Percentiles rank a stretch among this genome's conserved stretches.
Evolutionary conservation across 768 basidiomycete species (phyloP).

Genomic region (Pleurotus tuoliensis): DNA sequence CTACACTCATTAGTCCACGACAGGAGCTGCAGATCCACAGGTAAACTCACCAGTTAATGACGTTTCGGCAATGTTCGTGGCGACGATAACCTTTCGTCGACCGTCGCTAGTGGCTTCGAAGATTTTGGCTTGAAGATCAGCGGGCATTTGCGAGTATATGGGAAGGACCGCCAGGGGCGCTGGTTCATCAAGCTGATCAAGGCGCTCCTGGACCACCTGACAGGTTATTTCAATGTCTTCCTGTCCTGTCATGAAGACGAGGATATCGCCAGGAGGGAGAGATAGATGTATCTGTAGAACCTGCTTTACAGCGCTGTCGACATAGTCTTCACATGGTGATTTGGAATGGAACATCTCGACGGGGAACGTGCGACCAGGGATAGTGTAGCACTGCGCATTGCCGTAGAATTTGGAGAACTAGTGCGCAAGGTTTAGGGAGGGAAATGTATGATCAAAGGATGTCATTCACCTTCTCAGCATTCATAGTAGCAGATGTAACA

Average conservation of each 20-base stretch:
- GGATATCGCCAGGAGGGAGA: constrained; percentile 86
- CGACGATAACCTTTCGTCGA: constrained; percentile 93
- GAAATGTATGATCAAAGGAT: neutral
- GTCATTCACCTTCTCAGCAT: constrained; percentile 83
- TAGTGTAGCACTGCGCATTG: constrained; percentile 91
- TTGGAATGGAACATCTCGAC: constrained; percentile 96
- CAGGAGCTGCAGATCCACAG: constrained; percentile 10
- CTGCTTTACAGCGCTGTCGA: constrained; percentile 97
- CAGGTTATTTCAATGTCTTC: constrained; percentile 99
- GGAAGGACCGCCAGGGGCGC: constrained; percentile 87
- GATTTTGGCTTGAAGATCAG: constrained; percentile 97
- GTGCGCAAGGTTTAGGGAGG: neutral
- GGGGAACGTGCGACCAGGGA: constrained; percentile 90
- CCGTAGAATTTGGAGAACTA: constrained; percentile 96
- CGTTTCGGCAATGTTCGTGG: constrained; percentile 98
- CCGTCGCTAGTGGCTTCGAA: constrained; percentile 94
- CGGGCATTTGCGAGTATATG: constrained; percentile 99
- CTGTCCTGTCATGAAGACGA: constrained; percentile 99
- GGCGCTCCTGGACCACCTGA: constrained; percentile 88
- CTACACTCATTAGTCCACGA: constrained; percentile 32
- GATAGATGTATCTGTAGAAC: constrained; percentile 96
- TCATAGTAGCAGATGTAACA: constrained; percentile 99
- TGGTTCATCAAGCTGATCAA: constrained; percentile 89
- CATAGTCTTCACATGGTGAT: constrained; percentile 98
- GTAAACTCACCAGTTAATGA: constrained; percentile 76